These are phyloP conservation scores for Melanomma pulvis-pyrius DNA, from an alignment of 495 filamentous ascomycete species.

Conservation along the genomic window DNA sequence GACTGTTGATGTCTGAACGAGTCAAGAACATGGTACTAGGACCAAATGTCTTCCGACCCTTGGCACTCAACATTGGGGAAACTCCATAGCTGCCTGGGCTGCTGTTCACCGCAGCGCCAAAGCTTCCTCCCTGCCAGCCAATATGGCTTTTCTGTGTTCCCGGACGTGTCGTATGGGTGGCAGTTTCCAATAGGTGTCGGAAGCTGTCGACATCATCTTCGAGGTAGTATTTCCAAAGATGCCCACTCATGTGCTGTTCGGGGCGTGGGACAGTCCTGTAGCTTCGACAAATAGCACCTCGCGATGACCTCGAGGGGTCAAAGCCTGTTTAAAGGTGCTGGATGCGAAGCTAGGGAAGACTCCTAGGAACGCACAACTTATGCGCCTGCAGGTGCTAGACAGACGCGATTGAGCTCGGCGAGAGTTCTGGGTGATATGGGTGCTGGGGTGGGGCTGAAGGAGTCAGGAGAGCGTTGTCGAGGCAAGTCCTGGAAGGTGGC, in stretches of 20 bases:
- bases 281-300: constrained; percentile 73
- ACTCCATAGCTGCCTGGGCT: constrained; percentile 56
- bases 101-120: constrained; percentile 49
- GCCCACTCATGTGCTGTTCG: constrained; percentile 84
- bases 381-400: constrained; percentile 8
- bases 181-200: constrained; percentile 74
- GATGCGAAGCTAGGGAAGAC: constrained; percentile 41
- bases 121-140: constrained; percentile 42
- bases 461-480: neutral
- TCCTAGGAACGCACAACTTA: constrained; percentile 25
- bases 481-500: neutral
- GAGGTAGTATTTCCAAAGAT: constrained; percentile 93
- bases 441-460: neutral
- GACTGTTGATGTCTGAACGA: constrained; percentile 76
- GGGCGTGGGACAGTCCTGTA: constrained; percentile 54
- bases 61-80: constrained; percentile 52
- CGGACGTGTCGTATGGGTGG: constrained; percentile 54
- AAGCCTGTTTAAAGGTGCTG: constrained; percentile 78
- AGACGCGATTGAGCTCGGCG: neutral
- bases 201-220: constrained; percentile 95
- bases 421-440: neutral
- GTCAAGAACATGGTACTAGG: constrained; percentile 55
- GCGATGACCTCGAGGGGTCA: constrained; percentile 81
- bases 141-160: constrained; percentile 47
- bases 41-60: constrained; percentile 47